Base-by-base conservation (phyloP, 352 stramenopile genomes). In the Peronospora farinosa region DNA sequence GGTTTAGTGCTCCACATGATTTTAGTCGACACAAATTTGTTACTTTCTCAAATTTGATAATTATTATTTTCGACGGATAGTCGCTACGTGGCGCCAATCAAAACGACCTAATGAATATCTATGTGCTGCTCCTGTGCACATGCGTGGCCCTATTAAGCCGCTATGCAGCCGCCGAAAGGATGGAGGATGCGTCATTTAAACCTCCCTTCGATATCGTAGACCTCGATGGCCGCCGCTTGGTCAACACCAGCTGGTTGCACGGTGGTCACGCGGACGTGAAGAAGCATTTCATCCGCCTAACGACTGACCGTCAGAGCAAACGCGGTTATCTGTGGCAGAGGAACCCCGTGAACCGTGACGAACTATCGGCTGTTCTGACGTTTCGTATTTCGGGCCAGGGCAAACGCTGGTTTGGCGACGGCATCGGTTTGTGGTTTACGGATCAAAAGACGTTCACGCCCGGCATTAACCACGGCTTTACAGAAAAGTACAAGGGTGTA, bases 201-300 rank as follows among this genome's bases (percentile, higher is more conserved):
- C 68, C 71, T 31, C 80, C 80, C 5, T 93, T 89, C 47, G 69
- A 89, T 27, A 48, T 69, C 28, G 57, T 92, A 28, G 78, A 91
- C 51, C 42, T 36, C n/a, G 65, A 78, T 0, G 80, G 74, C 33
- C 63, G 57, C 9, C 80, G 83, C 40, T 64, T 84, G 47, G 65
- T 93, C 47, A 91, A 89, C 53, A 73, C 81, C 45, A 83, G 68
- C 54, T 93, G 78, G 78, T 72, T 56, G 21, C 70, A 84, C 48
- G 84, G 84, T 45, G 84, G 81, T 43, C 78, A 69, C 51, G 50
- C 84, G 19, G 77, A 90, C 51, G 70, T 80, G 15, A 92, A 92
- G 60, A 89, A 91, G 64, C 68, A 87, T 67, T 94, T 94, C 56
- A 65, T 92, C 33, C 84, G 84, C 21, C 62, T 94, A n/a, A 94